Evolutionary conservation across 495 filamentous ascomycete species (phyloP).

Genomic region (Neurospora discreta): DNA sequence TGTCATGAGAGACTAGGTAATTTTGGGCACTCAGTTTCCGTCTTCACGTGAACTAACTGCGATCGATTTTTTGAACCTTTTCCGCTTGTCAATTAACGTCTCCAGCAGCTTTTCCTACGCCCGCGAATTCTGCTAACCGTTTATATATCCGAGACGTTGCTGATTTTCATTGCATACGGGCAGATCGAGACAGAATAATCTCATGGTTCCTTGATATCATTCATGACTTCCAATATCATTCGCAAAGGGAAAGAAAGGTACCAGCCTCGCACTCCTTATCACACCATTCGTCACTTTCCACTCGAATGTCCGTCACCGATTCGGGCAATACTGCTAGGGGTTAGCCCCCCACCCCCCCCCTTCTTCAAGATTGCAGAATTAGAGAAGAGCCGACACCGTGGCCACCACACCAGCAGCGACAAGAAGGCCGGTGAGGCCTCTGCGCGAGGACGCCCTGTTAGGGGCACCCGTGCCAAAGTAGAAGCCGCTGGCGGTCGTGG

Average conservation of each 20-base stretch:
- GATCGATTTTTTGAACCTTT: neutral
- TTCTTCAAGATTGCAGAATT: neutral
- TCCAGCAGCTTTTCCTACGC: neutral
- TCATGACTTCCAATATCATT: neutral
- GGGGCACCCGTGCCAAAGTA: conserved; percentile 15
- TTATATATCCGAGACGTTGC: neutral
- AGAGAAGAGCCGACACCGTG: neutral
- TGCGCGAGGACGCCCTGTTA: conserved; percentile 16
- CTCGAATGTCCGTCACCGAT: neutral
- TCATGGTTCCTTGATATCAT: neutral
- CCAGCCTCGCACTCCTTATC: neutral
- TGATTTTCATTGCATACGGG: neutral
- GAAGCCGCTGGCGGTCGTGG: conserved; percentile 14
- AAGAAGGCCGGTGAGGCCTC: conserved; percentile 8
- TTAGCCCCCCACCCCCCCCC: neutral
- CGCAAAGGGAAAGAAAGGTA: neutral
- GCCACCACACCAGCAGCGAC: conserved; percentile 11
- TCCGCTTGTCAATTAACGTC: neutral
- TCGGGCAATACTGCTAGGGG: neutral
- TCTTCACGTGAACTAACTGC: neutral
- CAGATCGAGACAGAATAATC: neutral
- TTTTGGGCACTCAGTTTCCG: neutral
- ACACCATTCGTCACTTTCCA: neutral
- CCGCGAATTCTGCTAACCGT: neutral
- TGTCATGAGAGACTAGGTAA: too few species aligned